Evolutionary conservation across 441 rosid species (phyloP).

Genomic region (Daphne laureola): DNA sequence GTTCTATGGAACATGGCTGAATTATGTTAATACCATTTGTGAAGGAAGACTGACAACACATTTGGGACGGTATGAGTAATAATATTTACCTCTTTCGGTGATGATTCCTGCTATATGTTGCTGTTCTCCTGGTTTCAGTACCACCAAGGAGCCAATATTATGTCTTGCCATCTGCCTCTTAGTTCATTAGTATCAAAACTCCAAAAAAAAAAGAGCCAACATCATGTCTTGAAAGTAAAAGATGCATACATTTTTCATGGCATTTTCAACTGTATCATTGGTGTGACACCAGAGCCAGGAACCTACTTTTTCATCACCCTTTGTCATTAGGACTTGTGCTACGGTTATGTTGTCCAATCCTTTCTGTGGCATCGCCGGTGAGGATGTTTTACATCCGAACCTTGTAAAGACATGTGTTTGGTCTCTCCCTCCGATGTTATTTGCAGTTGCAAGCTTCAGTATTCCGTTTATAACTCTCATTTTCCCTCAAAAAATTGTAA

Average conservation of each 20-base stretch:
- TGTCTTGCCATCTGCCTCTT: slow-evolving; percentile 73
- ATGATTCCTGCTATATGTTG: slow-evolving; percentile 72
- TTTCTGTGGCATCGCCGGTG: slow-evolving; percentile 32
- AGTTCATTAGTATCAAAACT: background rate
- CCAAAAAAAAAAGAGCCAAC: too few species aligned
- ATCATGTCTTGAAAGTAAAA: background rate
- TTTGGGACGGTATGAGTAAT: too few species aligned
- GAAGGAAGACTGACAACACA: too few species aligned
- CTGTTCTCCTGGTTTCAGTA: slow-evolving; percentile 68
- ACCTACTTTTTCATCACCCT: slow-evolving; percentile 41
- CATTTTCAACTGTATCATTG: slow-evolving; percentile 58
- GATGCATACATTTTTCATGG: slow-evolving; percentile 55
- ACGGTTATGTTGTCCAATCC: slow-evolving; percentile 75
- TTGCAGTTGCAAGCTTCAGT: slow-evolving; percentile 21
- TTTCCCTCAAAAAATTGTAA: too few species aligned
- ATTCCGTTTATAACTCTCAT: slow-evolving; percentile 12
- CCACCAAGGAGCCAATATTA: slow-evolving; percentile 85
- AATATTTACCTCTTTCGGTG: slow-evolving; percentile 90
- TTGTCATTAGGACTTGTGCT: slow-evolving; percentile 51
- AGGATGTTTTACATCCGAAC: slow-evolving; percentile 24
- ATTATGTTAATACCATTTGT: too few species aligned
- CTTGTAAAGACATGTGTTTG: slow-evolving; percentile 18
- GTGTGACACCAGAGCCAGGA: slow-evolving; percentile 62
- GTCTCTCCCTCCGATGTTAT: slow-evolving; percentile 13
- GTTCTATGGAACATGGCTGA: background rate